These are phyloP conservation scores for Suhomyces bribrorum DNA, from an alignment of 1,139 yeast species.

Conservation along the genomic window DNA sequence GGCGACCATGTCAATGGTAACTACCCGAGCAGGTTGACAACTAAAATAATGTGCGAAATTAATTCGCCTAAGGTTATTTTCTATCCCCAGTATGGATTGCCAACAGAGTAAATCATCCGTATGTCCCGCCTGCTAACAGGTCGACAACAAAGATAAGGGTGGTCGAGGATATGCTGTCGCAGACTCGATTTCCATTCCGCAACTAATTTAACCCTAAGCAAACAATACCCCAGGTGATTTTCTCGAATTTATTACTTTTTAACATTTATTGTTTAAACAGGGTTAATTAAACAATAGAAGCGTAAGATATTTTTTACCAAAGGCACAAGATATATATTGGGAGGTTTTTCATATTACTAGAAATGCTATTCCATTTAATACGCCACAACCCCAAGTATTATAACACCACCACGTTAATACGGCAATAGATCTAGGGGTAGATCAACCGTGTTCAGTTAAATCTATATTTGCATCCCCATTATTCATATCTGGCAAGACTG, in stretches of 20 bases:
- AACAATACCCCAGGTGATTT: background rate
- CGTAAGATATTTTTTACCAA: slow-evolving; percentile 1
- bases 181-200: background rate
- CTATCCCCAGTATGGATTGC: no score
- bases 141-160: background rate
- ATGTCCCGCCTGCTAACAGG: no score
- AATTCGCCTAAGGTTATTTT: no score
- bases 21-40: background rate
- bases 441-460: no score
- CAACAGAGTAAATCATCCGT: no score
- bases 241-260: background rate
- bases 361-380: no score
- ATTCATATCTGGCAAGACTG: no score
- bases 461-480: no score
- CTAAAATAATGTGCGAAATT: background rate
- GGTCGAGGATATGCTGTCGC: background rate
- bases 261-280: slow-evolving; percentile 10
- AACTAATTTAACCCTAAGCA: background rate
- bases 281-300: slow-evolving; percentile 10
- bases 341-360: background rate
- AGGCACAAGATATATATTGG: background rate
- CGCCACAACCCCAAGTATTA: no score
- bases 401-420: no score
- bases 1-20: no score
- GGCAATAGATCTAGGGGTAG: no score